Base-by-base conservation (phyloP, 2,329 filamentous ascomycete genomes). In the Epichloe typhina region DNA sequence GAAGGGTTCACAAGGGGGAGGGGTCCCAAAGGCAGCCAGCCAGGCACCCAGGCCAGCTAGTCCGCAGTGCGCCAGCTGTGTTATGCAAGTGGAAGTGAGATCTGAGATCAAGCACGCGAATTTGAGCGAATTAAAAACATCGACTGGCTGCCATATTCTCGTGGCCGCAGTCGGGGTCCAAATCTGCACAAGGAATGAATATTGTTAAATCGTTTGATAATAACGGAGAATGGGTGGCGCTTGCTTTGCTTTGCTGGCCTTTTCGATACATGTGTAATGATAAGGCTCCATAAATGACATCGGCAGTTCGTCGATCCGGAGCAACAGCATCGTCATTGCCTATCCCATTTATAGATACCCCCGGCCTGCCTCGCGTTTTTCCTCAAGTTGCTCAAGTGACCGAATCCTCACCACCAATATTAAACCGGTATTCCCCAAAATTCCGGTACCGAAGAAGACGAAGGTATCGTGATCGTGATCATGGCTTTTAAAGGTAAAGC, bases 401-500 rank as follows among this genome's bases (percentile, higher is more conserved):
- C 23, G 5, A 13, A 31, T n/a, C n/a, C 19, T 17, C 13, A 23
- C 26, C 43, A 46, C 43, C 26, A 31, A 9, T 15, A 9, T 7
- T 46, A 26, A 11, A 19, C 23, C 8, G 15, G 17, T 5, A 21
- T n/a, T 9, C 3, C 19, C 11, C 9, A 13, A 42, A 5, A 8
- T 11, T 23, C 39, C 4, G 9, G 15, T 35, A 45, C 21, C 42
- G 23, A 33, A 40, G 8, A 40, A 37, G 31, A 33, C 38, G 44
- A 23, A 43, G 46, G 44, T 33, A 11, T 15, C 47, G 39, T 17
- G 17, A 11, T 15, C 47, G 39, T 17, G 17, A 50, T 53, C 56
- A 83, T 82, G 79, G 79, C 81, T 4, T 82, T 81, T 58, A 79
- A 76, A 53, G 80, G 79, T 39, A 81, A 80, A 65, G 77, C 79